Percentiles rank a stretch among this genome's conserved stretches.
phyloP scores from a whole-genome alignment of 805 yeast species.

The Starmerella floris region DNA sequence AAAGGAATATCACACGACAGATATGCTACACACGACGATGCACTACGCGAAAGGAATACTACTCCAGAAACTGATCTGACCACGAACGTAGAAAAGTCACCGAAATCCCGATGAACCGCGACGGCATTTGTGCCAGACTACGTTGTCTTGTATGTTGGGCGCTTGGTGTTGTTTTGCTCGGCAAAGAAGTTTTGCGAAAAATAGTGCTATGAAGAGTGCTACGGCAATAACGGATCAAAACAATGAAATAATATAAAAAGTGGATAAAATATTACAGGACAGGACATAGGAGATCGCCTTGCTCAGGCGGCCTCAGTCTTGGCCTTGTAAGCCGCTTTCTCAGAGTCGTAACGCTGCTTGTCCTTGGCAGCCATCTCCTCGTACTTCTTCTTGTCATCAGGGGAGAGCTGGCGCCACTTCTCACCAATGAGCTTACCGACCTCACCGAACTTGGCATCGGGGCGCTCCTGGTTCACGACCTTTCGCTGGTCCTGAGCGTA shows the following conservation, averaged over 20 bases:
- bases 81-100: too few relatives aligned
- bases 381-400: conserved; percentile 77
- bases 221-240: too few relatives aligned
- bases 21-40: too few relatives aligned
- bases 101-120: too few relatives aligned
- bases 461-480: conserved; percentile 87
- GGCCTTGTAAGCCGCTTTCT: conserved; percentile 59
- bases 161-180: too few relatives aligned
- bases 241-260: background rate
- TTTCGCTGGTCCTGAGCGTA: conserved; percentile 97
- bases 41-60: too few relatives aligned
- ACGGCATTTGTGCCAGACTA: too few relatives aligned
- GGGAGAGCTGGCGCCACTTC: conserved; percentile 82
- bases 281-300: background rate
- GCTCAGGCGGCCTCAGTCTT: conserved; percentile 22
- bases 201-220: too few relatives aligned
- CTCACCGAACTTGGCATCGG: conserved; percentile 86
- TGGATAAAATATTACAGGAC: conserved; percentile 3
- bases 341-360: conserved; percentile 94
- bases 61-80: too few relatives aligned
- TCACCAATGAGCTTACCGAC: conserved; percentile 93
- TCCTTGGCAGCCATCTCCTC: conserved; percentile 89
- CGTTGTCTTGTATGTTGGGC: too few relatives aligned
- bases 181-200: too few relatives aligned
- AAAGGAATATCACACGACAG: too few relatives aligned